phyloP scores from a whole-genome alignment of 495 filamentous ascomycete species.

The Viridothelium virens region DNA sequence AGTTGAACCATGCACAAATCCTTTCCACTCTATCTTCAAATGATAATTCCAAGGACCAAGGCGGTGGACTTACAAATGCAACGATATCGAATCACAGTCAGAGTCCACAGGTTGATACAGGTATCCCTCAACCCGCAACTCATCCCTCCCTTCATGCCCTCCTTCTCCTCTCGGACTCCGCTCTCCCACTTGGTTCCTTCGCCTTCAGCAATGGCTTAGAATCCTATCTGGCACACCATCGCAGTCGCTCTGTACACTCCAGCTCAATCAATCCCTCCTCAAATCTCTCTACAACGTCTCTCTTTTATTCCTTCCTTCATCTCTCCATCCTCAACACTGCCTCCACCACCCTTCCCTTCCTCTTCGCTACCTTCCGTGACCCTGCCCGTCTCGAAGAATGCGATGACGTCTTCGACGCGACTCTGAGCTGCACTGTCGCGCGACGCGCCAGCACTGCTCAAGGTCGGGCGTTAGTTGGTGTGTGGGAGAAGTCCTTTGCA shows the following conservation, averaged over 20 bases:
- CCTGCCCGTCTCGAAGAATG: constrained; percentile 51
- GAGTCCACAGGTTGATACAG: background rate
- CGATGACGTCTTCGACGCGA: constrained; percentile 82
- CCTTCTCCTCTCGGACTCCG: constrained; percentile 89
- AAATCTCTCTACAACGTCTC: constrained; percentile 26
- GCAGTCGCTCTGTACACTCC: constrained; percentile 35
- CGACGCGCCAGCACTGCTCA: constrained; percentile 77
- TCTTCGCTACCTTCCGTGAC: constrained; percentile 62
- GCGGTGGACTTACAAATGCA: background rate
- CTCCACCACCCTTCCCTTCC: constrained; percentile 74
- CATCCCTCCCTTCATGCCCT: constrained; percentile 55
- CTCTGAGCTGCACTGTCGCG: constrained; percentile 77
- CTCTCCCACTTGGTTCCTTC: constrained; percentile 91
- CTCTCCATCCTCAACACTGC: constrained; percentile 72
- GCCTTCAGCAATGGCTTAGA: constrained; percentile 93
- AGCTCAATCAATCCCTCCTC: constrained; percentile 23
- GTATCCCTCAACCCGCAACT: background rate
- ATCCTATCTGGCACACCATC: constrained; percentile 81
- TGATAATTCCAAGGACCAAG: background rate
- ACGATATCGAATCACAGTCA: background rate
- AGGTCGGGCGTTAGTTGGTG: constrained; percentile 71
- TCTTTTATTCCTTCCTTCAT: constrained; percentile 68
- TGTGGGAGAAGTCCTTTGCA: constrained; percentile 63
- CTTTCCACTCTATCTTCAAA: background rate
- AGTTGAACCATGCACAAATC: background rate